These are phyloP conservation scores for Fusarium decemcellulare DNA, from an alignment of 2,329 filamentous ascomycete species.

Conservation along the genomic window DNA sequence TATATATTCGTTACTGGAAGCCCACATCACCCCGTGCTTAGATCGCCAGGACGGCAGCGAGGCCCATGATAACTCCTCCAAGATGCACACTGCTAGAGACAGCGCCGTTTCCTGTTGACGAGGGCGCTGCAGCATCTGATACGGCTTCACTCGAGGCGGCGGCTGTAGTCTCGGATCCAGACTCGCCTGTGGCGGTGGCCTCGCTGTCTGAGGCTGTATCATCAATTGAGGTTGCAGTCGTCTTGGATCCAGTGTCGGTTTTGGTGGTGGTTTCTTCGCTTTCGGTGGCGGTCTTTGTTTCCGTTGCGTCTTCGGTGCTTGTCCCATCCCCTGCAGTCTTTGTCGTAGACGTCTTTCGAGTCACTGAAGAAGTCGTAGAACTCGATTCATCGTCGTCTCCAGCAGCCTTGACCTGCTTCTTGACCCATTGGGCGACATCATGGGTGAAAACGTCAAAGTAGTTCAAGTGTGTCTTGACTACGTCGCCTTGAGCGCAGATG, in stretches of 20 bases:
- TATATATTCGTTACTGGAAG: not conserved
- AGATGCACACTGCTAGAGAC: not conserved
- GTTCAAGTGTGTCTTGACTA: constrained; percentile 52
- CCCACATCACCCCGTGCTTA: not conserved
- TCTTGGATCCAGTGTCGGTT: not conserved
- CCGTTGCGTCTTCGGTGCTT: not conserved
- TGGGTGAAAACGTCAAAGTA: constrained; percentile 53
- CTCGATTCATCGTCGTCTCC: not conserved
- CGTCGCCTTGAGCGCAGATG: constrained; percentile 55
- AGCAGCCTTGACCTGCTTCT: constrained; percentile 13
- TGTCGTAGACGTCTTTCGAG: not conserved
- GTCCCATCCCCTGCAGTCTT: not conserved
- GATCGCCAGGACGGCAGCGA: constrained; percentile 3
- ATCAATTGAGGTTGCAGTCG: not conserved
- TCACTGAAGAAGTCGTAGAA: not conserved
- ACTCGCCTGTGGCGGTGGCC: not conserved
- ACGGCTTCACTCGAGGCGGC: not conserved
- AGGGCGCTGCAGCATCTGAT: not conserved
- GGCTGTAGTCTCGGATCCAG: not conserved
- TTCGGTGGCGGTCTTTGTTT: not conserved
- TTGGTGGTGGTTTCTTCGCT: not conserved
- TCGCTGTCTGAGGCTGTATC: not conserved
- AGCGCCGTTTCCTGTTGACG: not conserved
- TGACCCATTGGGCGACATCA: constrained; percentile 36
- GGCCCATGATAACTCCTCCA: constrained; percentile 10